These are phyloP conservation scores for Spiromastix sp. DNA, from an alignment of 2,329 filamentous ascomycete species.

Conservation along the genomic window DNA sequence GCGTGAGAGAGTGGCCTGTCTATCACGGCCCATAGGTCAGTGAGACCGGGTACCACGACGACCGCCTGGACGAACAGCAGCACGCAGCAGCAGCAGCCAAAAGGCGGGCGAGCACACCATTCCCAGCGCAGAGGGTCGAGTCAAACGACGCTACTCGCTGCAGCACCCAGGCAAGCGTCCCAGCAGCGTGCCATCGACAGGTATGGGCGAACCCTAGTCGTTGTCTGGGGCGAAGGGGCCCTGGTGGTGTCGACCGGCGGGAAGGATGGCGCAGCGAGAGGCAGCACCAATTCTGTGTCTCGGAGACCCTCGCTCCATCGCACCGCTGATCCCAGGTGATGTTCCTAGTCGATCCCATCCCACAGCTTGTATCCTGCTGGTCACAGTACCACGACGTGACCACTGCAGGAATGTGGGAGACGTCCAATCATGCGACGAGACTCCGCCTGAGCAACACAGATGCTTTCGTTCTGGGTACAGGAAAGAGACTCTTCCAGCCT, in stretches of 20 bases:
- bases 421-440: too few relatives aligned
- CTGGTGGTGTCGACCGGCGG: too few relatives aligned
- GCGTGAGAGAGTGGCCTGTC: neutral
- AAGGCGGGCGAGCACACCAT: neutral
- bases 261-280: conserved; percentile 3
- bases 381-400: too few relatives aligned
- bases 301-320: conserved; percentile 4
- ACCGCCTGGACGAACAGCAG: conserved; percentile 1
- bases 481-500: too few relatives aligned
- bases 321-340: conserved; percentile 3
- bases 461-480: too few relatives aligned
- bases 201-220: neutral
- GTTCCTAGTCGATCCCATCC: neutral
- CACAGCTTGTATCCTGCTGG: too few relatives aligned
- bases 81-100: too few relatives aligned
- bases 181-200: neutral
- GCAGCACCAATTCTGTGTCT: too few relatives aligned
- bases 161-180: neutral
- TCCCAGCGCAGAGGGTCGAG: neutral
- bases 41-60: conserved; percentile 2
- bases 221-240: conserved; percentile 6
- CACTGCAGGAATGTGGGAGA: too few relatives aligned
- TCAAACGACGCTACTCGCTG: neutral
- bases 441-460: too few relatives aligned
- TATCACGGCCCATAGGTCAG: neutral